Percentiles rank a stretch among this genome's conserved stretches.
Conservation (phyloP, 2,329 filamentous ascomycete species). For the Tolypocladium amazonense region DNA sequence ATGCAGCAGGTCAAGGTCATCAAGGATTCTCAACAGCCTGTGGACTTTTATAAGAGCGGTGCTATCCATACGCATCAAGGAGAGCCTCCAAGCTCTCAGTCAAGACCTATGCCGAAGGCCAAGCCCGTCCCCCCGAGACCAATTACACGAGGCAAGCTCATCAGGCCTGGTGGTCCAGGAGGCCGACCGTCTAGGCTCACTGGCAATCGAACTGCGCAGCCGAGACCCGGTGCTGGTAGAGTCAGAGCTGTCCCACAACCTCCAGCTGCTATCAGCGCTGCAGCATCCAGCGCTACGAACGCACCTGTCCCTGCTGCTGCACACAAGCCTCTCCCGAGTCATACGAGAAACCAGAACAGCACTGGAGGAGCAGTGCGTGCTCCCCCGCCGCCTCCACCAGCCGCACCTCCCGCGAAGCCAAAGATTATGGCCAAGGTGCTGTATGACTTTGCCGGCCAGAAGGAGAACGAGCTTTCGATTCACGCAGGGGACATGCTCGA, state of each 20-base stretch:
- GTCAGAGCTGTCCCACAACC: slow-evolving; percentile 21
- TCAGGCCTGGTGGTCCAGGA: slow-evolving; percentile 79
- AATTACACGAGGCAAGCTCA: slow-evolving; percentile 86
- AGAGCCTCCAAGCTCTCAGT: slow-evolving; percentile 72
- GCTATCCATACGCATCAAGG: slow-evolving; percentile 79
- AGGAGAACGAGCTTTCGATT: slow-evolving; percentile 75
- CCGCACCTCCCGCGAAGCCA: slow-evolving; percentile 45
- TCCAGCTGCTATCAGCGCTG: slow-evolving; percentile 14
- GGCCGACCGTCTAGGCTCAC: slow-evolving; percentile 68
- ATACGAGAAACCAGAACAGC: slow-evolving; percentile 45
- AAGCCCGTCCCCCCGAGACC: slow-evolving; percentile 81
- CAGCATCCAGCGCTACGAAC: background rate
- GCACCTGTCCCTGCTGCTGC: slow-evolving; percentile 4
- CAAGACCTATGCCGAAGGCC: slow-evolving; percentile 74
- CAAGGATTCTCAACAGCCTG: slow-evolving; percentile 68
- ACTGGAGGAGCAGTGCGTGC: slow-evolving; percentile 40
- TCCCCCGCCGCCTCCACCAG: slow-evolving; percentile 57
- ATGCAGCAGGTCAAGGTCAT: slow-evolving; percentile 78
- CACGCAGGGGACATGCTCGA: slow-evolving; percentile 71
- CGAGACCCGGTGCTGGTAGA: slow-evolving; percentile 26
- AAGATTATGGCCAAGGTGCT: slow-evolving; percentile 81
- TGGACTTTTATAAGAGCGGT: slow-evolving; percentile 89
- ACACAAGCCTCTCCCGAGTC: slow-evolving; percentile 28
- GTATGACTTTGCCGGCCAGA: slow-evolving; percentile 84
- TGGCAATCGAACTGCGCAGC: slow-evolving; percentile 32